These are phyloP conservation scores for Ascochyta lentis DNA, from an alignment of 2,329 filamentous ascomycete genomes.

Conservation along the genomic window DNA sequence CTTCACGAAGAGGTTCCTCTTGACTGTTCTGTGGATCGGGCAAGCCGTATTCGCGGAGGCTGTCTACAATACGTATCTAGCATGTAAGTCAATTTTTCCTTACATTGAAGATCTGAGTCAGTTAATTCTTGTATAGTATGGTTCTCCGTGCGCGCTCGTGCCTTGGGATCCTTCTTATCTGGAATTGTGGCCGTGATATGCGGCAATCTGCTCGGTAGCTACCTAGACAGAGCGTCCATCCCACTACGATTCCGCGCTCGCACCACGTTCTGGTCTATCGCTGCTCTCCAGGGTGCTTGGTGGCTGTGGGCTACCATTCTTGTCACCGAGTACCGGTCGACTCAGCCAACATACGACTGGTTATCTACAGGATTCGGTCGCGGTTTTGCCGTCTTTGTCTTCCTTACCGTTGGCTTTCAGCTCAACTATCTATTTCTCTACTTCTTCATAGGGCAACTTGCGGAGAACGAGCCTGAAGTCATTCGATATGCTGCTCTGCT, in stretches of 20 bases:
- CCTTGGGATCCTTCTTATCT: constrained; percentile 73
- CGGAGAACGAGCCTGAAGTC: constrained; percentile 66
- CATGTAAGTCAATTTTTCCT: constrained; percentile 39
- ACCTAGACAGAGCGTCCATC: constrained; percentile 65
- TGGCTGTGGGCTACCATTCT: constrained; percentile 75
- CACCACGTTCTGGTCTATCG: constrained; percentile 61
- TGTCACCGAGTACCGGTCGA: constrained; percentile 65
- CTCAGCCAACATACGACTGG: constrained; percentile 72
- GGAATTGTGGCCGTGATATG: constrained; percentile 70
- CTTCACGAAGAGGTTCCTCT: constrained; percentile 65
- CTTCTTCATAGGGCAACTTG: constrained; percentile 73
- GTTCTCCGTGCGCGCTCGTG: constrained; percentile 73
- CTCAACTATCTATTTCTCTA: constrained; percentile 78
- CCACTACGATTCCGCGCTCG: constrained; percentile 63
- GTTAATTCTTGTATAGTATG: constrained; percentile 55
- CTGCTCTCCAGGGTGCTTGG: constrained; percentile 69
- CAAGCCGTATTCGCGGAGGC: constrained; percentile 75
- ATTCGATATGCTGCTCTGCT: constrained; percentile 72
- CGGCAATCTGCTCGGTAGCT: constrained; percentile 71
- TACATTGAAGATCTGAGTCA: not conserved
- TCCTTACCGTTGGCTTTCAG: constrained; percentile 72
- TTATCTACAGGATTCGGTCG: constrained; percentile 66
- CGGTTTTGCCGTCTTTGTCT: constrained; percentile 71
- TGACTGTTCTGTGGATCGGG: constrained; percentile 71
- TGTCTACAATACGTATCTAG: constrained; percentile 73